Evolutionary conservation across 108 stramenopile genomes (phyloP).

Genomic region (Cyclotella atomus): DNA sequence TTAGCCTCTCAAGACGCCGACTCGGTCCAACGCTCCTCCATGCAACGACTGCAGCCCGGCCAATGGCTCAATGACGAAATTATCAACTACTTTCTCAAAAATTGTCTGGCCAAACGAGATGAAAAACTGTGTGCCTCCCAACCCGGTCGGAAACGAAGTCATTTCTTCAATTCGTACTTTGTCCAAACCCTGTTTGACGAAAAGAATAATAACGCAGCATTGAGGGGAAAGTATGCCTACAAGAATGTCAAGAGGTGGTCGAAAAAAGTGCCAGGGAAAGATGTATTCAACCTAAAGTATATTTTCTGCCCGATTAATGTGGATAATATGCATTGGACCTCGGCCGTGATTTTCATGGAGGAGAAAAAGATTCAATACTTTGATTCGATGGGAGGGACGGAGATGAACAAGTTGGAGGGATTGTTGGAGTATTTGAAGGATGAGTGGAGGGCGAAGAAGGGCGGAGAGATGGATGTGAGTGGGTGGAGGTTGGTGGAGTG

Average conservation of each 20-base stretch:
- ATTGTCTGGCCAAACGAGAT: conserved; percentile 81
- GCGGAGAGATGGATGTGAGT: conserved; percentile 63
- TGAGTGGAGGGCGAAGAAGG: conserved; percentile 79
- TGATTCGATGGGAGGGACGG: conserved; percentile 76
- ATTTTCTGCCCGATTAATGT: conserved; percentile 92
- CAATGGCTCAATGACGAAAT: conserved; percentile 98
- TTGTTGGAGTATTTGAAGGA: conserved; percentile 86
- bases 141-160: conserved; percentile 68
- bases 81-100: conserved; percentile 92
- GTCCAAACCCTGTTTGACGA: conserved; percentile 91
- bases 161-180: conserved; percentile 97
- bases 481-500: conserved; percentile 77
- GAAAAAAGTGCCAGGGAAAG: conserved; percentile 90
- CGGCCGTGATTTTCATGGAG: conserved; percentile 88
- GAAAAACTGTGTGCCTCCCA: conserved; percentile 67
- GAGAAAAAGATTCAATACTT: conserved; percentile 84
- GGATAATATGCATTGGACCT: conserved; percentile 91
- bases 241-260: conserved; percentile 92
- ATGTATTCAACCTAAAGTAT: conserved; percentile 91
- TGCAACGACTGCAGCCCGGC: conserved; percentile 72
- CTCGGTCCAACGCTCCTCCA: conserved; percentile 67
- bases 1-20: conserved; percentile 71
- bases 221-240: conserved; percentile 86
- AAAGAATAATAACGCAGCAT: conserved; percentile 46
- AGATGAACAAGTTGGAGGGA: conserved; percentile 58